Conservation (phyloP, 192 early-diverging fungal species). For the Coemansia furcata region DNA sequence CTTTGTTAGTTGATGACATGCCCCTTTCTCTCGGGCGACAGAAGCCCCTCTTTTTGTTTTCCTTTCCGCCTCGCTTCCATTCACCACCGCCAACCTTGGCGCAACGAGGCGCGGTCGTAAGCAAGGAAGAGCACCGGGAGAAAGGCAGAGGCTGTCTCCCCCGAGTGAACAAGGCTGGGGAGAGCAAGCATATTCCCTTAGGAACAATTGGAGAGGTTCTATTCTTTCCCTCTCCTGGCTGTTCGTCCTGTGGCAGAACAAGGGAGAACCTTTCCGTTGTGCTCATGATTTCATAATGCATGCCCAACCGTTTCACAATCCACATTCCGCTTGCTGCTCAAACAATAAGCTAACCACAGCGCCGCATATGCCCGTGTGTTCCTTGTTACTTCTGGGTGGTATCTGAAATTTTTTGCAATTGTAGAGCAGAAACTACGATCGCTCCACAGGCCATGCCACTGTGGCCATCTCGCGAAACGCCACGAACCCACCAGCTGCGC, state of each 20-base stretch:
- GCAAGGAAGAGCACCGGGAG: neutral
- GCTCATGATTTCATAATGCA: neutral
- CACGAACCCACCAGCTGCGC: neutral
- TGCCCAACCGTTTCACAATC: neutral
- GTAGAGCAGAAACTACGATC: neutral
- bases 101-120: slow-evolving; percentile 4
- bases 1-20: neutral
- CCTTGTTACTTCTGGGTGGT: slow-evolving; percentile 1
- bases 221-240: slow-evolving; percentile 1
- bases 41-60: neutral
- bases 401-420: neutral
- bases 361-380: slow-evolving; percentile 1
- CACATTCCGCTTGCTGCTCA: neutral
- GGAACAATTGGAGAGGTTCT: neutral
- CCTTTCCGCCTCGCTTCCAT: slow-evolving; percentile 6
- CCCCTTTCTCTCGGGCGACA: neutral
- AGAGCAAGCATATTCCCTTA: neutral
- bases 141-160: neutral
- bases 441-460: slow-evolving; percentile 1
- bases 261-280: neutral
- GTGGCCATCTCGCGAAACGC: neutral
- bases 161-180: neutral
- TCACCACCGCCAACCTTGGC: neutral
- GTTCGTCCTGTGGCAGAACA: neutral
- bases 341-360: neutral